Evolutionary conservation across 2,329 filamentous ascomycete genomes (phyloP).

Genomic region (Diaporthe capsici): DNA sequence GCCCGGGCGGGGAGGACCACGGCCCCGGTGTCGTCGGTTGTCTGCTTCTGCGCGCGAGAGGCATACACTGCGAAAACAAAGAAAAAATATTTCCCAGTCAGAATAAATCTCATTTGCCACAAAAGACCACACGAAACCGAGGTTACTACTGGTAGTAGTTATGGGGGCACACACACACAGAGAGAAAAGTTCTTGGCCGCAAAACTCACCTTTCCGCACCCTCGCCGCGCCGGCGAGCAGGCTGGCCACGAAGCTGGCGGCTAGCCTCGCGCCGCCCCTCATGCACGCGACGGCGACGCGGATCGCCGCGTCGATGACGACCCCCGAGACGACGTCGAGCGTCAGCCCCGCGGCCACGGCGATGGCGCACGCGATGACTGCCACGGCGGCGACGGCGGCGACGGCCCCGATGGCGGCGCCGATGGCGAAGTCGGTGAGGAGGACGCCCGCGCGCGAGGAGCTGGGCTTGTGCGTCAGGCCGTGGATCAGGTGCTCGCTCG

Average conservation of each 20-base stretch:
- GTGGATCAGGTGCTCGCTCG: constrained; percentile 27
- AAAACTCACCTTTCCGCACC: constrained; percentile 3
- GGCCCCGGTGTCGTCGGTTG: neutral
- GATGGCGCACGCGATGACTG: constrained; percentile 1
- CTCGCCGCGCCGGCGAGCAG: neutral
- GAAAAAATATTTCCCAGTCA: neutral
- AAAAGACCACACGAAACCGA: too few species aligned
- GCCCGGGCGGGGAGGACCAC: neutral
- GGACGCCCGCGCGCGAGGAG: constrained; percentile 7
- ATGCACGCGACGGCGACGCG: constrained; percentile 8
- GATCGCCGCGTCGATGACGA: constrained; percentile 14
- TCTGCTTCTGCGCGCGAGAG: neutral
- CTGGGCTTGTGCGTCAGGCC: constrained; percentile 21
- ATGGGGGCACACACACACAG: too few species aligned
- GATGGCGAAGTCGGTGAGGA: constrained; percentile 21
- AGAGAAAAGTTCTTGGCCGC: too few species aligned
- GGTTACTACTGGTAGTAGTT: too few species aligned
- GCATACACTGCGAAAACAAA: neutral
- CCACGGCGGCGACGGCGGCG: neutral
- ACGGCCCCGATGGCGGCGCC: neutral
- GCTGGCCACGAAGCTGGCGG: constrained; percentile 1
- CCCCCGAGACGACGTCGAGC: neutral
- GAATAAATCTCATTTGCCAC: neutral
- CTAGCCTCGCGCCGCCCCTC: constrained; percentile 12
- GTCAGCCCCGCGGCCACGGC: neutral